A percentile compares a stretch with the other conserved stretches of the same genome.
phyloP scores from a whole-genome alignment of 345 rosid genomes.

The Laguncularia racemosa region DNA sequence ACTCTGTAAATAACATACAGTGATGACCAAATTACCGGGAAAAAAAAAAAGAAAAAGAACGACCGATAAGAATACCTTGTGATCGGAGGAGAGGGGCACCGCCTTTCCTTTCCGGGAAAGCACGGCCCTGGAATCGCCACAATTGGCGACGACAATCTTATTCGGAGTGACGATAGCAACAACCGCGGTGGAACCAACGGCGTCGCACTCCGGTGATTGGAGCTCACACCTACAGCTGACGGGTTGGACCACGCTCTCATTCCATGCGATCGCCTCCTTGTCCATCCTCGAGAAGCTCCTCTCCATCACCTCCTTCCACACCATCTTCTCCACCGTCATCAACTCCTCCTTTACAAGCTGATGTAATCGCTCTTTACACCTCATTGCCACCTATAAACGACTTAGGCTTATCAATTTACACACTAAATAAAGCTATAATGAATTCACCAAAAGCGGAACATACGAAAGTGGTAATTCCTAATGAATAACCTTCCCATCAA shows the following conservation, averaged over 20 bases:
- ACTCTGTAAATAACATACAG: not conserved
- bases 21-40: not conserved
- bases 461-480: too few relatives aligned
- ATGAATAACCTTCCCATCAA: too few relatives aligned
- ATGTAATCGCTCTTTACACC: conserved; percentile 35
- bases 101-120: conserved; percentile 72
- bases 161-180: conserved; percentile 61
- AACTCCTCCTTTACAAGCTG: conserved; percentile 34
- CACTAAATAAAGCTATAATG: too few relatives aligned
- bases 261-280: conserved; percentile 23
- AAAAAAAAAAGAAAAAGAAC: not conserved
- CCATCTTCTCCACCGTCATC: not conserved
- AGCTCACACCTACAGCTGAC: conserved; percentile 33
- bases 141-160: conserved; percentile 68
- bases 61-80: conserved; percentile 40
- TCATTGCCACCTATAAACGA: conserved; percentile 27
- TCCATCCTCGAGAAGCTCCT: conserved; percentile 38
- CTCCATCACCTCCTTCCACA: conserved; percentile 31
- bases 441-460: too few relatives aligned
- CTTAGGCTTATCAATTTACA: too few relatives aligned
- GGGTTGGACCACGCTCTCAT: not conserved
- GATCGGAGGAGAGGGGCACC: conserved; percentile 72
- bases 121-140: conserved; percentile 94
- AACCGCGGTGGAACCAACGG: conserved; percentile 87
- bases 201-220: conserved; percentile 36